Conservation (phyloP, 345 rosid genomes). For the Cardamine chenopodiifolia region DNA sequence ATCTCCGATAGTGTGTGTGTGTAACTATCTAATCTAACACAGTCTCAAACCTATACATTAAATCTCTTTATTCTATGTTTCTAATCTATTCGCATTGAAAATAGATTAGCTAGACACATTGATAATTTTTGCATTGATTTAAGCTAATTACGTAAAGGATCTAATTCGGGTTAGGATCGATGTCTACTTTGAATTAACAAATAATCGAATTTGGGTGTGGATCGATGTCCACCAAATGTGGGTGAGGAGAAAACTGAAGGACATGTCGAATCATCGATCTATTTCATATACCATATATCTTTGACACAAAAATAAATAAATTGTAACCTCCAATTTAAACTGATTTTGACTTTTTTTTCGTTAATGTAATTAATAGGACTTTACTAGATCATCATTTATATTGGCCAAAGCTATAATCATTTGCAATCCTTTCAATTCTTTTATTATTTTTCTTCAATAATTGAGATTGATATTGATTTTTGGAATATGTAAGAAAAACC, state of each 20-base stretch:
- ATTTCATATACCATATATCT: no score
- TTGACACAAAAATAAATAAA: no score
- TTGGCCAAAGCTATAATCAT: conserved; percentile 33
- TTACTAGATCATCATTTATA: conserved; percentile 34
- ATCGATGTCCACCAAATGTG: not conserved
- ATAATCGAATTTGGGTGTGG: not conserved
- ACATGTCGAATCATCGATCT: no score
- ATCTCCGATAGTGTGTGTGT: not conserved
- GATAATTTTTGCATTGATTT: not conserved
- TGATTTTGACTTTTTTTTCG: conserved; percentile 19
- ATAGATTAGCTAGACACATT: not conserved
- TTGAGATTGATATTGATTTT: conserved; percentile 23
- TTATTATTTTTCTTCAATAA: conserved; percentile 18
- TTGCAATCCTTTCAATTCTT: conserved; percentile 17
- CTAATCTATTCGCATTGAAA: not conserved
- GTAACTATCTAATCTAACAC: not conserved
- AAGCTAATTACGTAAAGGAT: not conserved
- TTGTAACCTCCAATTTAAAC: no score
- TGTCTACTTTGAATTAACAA: not conserved
- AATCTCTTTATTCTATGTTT: not conserved
- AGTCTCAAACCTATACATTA: not conserved
- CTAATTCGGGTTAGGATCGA: not conserved
- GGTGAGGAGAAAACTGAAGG: not conserved
- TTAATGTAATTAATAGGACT: conserved; percentile 26
- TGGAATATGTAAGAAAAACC: not conserved